Evolutionary conservation across 768 basidiomycete genomes (phyloP).

Genomic region (Calocera viscosa): DNA sequence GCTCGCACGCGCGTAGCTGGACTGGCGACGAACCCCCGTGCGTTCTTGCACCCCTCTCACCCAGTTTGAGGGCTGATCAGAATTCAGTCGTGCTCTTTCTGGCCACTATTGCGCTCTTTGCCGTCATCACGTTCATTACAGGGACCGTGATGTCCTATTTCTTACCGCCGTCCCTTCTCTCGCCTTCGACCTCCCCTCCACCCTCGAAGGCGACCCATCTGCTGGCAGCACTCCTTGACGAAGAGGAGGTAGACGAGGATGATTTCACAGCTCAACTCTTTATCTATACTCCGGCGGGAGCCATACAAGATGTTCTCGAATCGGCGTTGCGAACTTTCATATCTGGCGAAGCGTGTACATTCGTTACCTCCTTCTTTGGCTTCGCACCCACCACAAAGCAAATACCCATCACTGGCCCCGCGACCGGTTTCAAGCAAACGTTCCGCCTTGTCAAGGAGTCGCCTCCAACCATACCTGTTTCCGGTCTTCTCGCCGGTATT

Average conservation of each 20-base stretch:
- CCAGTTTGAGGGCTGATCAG: neutral
- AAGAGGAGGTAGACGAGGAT: neutral
- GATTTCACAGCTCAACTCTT: neutral
- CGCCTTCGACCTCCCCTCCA: constrained; percentile 23
- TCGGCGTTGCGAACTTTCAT: constrained; percentile 50
- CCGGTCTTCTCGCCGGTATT: constrained; percentile 43
- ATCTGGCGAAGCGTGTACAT: constrained; percentile 39
- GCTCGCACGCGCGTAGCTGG: constrained; percentile 57
- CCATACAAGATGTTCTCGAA: constrained; percentile 36
- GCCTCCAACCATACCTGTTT: constrained; percentile 23
- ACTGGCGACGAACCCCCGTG: constrained; percentile 67
- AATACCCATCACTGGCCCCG: constrained; percentile 17
- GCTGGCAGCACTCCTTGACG: neutral
- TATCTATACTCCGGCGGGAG: neutral
- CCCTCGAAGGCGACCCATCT: neutral
- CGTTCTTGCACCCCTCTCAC: neutral
- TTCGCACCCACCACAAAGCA: constrained; percentile 10
- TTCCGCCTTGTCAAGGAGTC: constrained; percentile 16
- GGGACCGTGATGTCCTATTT: constrained; percentile 23
- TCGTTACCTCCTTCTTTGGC: constrained; percentile 21
- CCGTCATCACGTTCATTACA: constrained; percentile 53
- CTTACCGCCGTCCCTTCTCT: constrained; percentile 55
- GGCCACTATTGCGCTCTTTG: constrained; percentile 45
- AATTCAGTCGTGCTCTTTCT: constrained; percentile 27
- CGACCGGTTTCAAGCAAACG: constrained; percentile 14